Conservation (phyloP, 768 basidiomycete genomes). For the Hypholoma sublateritium region DNA sequence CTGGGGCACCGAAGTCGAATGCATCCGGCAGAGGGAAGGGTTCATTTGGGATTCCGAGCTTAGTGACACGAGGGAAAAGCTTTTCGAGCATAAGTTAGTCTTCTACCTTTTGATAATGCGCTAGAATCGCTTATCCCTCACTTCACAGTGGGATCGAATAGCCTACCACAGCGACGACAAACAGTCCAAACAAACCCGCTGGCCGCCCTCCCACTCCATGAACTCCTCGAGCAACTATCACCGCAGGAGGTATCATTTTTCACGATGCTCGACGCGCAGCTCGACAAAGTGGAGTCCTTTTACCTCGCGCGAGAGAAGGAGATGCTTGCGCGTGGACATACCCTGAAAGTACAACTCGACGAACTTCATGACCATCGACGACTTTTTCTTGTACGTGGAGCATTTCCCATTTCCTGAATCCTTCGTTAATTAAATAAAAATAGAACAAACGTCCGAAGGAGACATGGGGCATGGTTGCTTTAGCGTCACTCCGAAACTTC, state of each 20-base stretch:
- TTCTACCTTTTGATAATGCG: background rate
- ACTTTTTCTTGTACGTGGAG: conserved; percentile 49
- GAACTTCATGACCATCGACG: conserved; percentile 73
- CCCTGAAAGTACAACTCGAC: conserved; percentile 66
- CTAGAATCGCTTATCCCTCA: background rate
- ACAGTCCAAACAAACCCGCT: conserved; percentile 14
- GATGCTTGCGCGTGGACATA: conserved; percentile 46
- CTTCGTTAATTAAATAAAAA: background rate
- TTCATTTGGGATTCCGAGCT: background rate
- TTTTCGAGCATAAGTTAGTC: conserved; percentile 2
- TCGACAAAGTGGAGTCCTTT: conserved; percentile 86
- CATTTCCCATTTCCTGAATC: background rate
- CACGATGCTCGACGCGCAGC: conserved; percentile 68
- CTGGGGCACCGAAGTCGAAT: background rate
- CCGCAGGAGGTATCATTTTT: conserved; percentile 73
- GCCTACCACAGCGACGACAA: conserved; percentile 1
- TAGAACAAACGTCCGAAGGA: conserved; percentile 18
- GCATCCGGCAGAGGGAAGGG: background rate
- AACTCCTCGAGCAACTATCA: conserved; percentile 55
- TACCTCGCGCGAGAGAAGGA: conserved; percentile 70
- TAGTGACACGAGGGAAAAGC: background rate
- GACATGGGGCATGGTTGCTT: conserved; percentile 16
- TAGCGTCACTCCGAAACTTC: conserved; percentile 14
- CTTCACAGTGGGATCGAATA: background rate
- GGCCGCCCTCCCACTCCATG: conserved; percentile 37